Conservation (phyloP, 257 asterid species). For the Galeopsis tetrahit region DNA sequence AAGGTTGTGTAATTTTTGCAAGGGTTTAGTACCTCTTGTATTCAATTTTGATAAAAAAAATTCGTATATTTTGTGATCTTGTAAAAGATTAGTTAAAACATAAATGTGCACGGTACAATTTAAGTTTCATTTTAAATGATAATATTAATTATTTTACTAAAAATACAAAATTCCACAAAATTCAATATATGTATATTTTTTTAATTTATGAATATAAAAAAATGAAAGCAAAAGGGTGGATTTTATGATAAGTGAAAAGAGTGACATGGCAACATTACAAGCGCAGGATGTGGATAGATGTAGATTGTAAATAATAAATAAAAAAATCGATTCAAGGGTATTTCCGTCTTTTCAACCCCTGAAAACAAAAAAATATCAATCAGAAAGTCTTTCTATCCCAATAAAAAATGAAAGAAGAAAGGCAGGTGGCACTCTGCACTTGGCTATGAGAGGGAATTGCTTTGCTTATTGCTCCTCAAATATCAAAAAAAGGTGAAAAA, state of each 20-base stretch:
- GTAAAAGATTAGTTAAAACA: no score
- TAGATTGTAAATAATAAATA: neutral
- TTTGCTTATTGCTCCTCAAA: slow-evolving; percentile 38
- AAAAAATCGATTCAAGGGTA: neutral
- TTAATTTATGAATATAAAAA: no score
- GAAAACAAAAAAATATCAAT: neutral
- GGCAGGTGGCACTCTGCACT: neutral
- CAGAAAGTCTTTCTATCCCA: slow-evolving; percentile 12
- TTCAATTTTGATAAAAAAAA: no score
- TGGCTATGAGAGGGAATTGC: slow-evolving; percentile 34
- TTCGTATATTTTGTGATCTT: no score
- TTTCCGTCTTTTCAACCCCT: neutral
- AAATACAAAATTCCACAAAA: no score
- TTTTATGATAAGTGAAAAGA: neutral
- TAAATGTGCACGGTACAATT: no score
- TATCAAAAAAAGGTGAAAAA: slow-evolving; percentile 29
- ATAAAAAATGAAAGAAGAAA: neutral
- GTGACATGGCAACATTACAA: slow-evolving; percentile 23
- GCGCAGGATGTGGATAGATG: slow-evolving; percentile 12
- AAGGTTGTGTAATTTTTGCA: no score
- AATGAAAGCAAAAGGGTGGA: neutral
- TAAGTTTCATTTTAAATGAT: no score
- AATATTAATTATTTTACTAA: no score
- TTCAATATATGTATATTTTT: no score
- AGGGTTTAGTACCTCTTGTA: no score